phyloP scores from a whole-genome alignment of 805 yeast genomes.

The Candida montana region DNA sequence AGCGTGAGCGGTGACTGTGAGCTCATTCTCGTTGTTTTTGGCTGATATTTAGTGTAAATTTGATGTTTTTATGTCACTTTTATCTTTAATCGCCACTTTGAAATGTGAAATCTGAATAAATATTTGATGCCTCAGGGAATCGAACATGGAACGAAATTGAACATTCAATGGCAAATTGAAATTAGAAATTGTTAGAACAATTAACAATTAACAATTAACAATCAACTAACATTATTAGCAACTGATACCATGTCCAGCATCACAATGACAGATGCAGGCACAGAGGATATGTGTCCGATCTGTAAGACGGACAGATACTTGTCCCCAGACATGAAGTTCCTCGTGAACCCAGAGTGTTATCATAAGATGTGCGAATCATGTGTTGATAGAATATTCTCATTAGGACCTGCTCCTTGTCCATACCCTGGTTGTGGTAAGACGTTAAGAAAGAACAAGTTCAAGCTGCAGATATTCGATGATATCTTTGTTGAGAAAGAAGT shows the following conservation, averaged over 20 bases:
- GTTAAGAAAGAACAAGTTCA: conserved; percentile 82
- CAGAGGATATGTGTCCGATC: conserved; percentile 89
- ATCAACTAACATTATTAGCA: not conserved
- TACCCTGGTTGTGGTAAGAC: conserved; percentile 86
- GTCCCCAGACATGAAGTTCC: conserved; percentile 87
- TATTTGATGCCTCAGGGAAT: no score
- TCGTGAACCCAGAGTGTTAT: conserved; percentile 95
- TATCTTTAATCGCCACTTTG: no score
- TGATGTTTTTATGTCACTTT: no score
- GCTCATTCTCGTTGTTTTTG: no score
- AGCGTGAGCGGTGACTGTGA: not conserved
- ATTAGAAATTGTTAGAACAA: no score
- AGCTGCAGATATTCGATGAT: conserved; percentile 90
- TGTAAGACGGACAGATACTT: conserved; percentile 93
- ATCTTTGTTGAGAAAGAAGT: conserved; percentile 86
- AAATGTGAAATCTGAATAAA: no score
- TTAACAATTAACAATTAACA: no score
- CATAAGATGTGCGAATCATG: conserved; percentile 97
- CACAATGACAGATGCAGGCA: conserved; percentile 6
- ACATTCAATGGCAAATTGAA: no score
- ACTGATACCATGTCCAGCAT: not conserved
- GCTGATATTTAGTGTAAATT: no score
- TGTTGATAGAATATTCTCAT: conserved; percentile 88
- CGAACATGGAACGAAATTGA: no score
- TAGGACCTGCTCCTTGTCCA: conserved; percentile 97